These are phyloP conservation scores for Fusarium clavum DNA, from an alignment of 2,329 filamentous ascomycete species.

Conservation along the genomic window DNA sequence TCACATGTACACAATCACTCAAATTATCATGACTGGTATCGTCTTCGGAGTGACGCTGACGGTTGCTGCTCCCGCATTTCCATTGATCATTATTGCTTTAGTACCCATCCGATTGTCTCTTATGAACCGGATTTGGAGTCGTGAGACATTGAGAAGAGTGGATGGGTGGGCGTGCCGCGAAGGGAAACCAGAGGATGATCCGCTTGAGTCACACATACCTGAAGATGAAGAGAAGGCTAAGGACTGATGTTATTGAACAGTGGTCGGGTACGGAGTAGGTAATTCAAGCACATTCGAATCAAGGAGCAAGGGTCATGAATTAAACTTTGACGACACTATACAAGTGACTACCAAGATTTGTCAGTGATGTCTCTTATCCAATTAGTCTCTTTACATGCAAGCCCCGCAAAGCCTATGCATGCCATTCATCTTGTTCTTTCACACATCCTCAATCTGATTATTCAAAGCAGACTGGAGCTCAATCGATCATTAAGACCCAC, in stretches of 20 bases:
- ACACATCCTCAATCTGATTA: neutral
- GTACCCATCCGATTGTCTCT: slow-evolving; percentile 70
- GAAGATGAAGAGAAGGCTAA: slow-evolving; percentile 48
- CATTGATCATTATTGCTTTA: slow-evolving; percentile 71
- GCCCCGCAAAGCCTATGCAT: slow-evolving; percentile 10
- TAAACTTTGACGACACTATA: slow-evolving; percentile 5
- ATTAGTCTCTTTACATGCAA: slow-evolving; percentile 45
- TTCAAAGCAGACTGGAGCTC: neutral
- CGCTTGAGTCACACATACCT: slow-evolving; percentile 37
- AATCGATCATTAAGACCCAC: neutral
- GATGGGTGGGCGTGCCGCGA: slow-evolving; percentile 63
- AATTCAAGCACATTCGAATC: neutral
- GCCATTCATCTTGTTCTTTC: neutral
- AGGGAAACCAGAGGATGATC: slow-evolving; percentile 63
- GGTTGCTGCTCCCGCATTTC: slow-evolving; percentile 71
- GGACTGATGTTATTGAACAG: slow-evolving; percentile 11
- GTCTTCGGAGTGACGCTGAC: slow-evolving; percentile 74
- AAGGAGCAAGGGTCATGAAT: neutral
- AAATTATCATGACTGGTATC: slow-evolving; percentile 67
- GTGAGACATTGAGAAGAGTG: slow-evolving; percentile 63
- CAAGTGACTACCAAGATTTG: neutral
- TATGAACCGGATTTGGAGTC: slow-evolving; percentile 70
- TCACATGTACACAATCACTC: slow-evolving; percentile 68
- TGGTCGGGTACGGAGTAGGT: neutral
- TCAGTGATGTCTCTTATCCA: slow-evolving; percentile 32